Conservation (phyloP, 2,329 filamentous ascomycete genomes). For the Pseudogymnoascus sp. region DNA sequence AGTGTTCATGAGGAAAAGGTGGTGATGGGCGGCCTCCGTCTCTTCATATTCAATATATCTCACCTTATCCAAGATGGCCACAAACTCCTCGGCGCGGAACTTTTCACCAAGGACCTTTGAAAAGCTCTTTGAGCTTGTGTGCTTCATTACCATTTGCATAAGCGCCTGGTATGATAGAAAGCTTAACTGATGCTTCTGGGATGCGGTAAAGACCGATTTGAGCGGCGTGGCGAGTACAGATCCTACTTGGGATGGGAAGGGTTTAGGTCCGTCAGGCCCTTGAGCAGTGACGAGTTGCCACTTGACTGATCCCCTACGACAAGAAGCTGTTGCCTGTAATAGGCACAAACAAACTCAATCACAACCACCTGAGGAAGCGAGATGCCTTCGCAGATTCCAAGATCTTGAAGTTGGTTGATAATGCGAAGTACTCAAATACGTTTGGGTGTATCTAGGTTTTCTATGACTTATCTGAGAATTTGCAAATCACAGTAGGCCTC, state of each 20-base stretch:
- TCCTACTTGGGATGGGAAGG: conserved; percentile 31
- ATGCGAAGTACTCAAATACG: conserved; percentile 3
- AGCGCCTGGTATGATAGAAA: conserved; percentile 9
- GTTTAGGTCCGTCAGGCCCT: conserved; percentile 29
- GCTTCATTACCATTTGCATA: not conserved
- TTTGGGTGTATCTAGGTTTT: not conserved
- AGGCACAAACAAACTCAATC: not conserved
- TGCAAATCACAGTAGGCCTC: not conserved
- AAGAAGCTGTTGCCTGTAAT: too few relatives aligned
- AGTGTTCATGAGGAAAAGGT: too few relatives aligned
- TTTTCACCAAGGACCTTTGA: not conserved
- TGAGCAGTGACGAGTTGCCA: conserved; percentile 30
- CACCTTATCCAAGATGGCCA: not conserved
- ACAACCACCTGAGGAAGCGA: conserved; percentile 15
- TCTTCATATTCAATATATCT: not conserved
- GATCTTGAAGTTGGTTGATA: conserved; percentile 17
- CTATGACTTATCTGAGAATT: not conserved
- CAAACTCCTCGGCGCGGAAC: not conserved
- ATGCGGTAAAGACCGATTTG: conserved; percentile 32
- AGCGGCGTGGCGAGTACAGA: conserved; percentile 38
- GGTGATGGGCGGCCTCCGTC: not conserved
- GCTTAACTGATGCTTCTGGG: not conserved
- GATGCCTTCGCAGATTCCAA: conserved; percentile 16
- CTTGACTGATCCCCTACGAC: conserved; percentile 34
- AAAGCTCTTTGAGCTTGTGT: not conserved